Conservation (phyloP, 768 basidiomycete genomes). For the Saitozyma sp. region DNA sequence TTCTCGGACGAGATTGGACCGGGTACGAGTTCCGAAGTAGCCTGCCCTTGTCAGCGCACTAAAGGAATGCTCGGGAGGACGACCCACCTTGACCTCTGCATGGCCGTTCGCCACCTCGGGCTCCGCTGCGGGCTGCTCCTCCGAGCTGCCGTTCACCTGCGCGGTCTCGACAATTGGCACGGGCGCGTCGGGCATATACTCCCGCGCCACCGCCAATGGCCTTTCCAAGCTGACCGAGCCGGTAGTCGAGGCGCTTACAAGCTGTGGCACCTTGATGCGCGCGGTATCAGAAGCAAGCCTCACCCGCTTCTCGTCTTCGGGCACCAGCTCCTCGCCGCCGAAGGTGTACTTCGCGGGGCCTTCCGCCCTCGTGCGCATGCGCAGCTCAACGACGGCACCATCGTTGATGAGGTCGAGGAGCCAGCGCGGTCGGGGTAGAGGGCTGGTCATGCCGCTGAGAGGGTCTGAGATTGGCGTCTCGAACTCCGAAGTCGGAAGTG, state of each 20-base stretch:
- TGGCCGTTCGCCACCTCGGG: no score
- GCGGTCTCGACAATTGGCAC: neutral
- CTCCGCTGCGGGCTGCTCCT: neutral
- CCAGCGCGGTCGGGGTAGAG: slow-evolving; percentile 64
- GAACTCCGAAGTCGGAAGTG: slow-evolving; percentile 77
- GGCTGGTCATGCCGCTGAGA: slow-evolving; percentile 62
- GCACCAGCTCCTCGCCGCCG: slow-evolving; percentile 17
- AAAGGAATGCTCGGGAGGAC: neutral
- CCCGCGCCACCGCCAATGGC: slow-evolving; percentile 32
- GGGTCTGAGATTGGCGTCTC: slow-evolving; percentile 77
- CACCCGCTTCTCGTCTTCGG: slow-evolving; percentile 54
- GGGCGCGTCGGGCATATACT: slow-evolving; percentile 9
- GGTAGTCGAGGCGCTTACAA: slow-evolving; percentile 21
- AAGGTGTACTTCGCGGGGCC: slow-evolving; percentile 22
- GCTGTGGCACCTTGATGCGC: slow-evolving; percentile 25
- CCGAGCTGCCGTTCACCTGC: neutral
- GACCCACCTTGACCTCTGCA: neutral
- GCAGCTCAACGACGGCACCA: slow-evolving; percentile 63
- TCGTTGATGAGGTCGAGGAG: slow-evolving; percentile 61
- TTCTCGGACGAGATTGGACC: no score
- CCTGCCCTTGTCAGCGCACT: no score
- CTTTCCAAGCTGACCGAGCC: slow-evolving; percentile 21
- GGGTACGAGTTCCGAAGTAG: no score
- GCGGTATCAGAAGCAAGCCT: slow-evolving; percentile 7
- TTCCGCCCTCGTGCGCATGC: slow-evolving; percentile 50